Evolutionary conservation across 805 yeast species (phyloP).

Genomic region (Candida fluviatilis): DNA sequence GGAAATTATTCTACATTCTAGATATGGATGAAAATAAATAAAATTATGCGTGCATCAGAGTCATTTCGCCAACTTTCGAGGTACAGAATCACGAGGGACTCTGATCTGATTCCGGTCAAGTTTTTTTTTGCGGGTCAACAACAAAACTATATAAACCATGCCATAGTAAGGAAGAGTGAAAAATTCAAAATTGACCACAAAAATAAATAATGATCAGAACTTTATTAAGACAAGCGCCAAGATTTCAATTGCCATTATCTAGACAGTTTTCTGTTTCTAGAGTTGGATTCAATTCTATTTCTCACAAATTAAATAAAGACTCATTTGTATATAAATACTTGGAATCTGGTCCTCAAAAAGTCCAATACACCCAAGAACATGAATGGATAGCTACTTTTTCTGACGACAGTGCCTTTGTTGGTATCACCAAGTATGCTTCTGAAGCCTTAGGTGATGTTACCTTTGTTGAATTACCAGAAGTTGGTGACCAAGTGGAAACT

Average conservation of each 20-base stretch:
- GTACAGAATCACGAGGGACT: background rate
- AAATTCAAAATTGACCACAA: background rate
- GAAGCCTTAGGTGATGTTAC: slow-evolving; percentile 98
- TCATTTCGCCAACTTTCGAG: background rate
- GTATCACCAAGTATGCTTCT: slow-evolving; percentile 92
- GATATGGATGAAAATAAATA: no score
- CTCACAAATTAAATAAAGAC: slow-evolving; percentile 33
- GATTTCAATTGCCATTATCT: background rate
- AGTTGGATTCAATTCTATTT: slow-evolving; percentile 23
- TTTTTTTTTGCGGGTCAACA: background rate
- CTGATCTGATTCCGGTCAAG: background rate
- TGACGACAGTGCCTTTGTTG: slow-evolving; percentile 80
- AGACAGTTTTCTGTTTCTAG: slow-evolving; percentile 8
- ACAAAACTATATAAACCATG: background rate
- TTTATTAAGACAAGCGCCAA: slow-evolving; percentile 1
- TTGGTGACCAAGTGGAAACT: slow-evolving; percentile 52
- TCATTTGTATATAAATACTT: slow-evolving; percentile 37
- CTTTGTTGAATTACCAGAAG: slow-evolving; percentile 83
- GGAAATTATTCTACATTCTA: no score
- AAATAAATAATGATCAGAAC: slow-evolving; percentile 1
- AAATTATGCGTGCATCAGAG: background rate
- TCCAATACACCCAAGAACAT: slow-evolving; percentile 82
- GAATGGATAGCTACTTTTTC: slow-evolving; percentile 90
- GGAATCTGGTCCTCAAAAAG: slow-evolving; percentile 40
- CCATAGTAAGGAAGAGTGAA: background rate